phyloP scores from a whole-genome alignment of 1,139 yeast species.

The Debaryomycetaceae sp. region DNA sequence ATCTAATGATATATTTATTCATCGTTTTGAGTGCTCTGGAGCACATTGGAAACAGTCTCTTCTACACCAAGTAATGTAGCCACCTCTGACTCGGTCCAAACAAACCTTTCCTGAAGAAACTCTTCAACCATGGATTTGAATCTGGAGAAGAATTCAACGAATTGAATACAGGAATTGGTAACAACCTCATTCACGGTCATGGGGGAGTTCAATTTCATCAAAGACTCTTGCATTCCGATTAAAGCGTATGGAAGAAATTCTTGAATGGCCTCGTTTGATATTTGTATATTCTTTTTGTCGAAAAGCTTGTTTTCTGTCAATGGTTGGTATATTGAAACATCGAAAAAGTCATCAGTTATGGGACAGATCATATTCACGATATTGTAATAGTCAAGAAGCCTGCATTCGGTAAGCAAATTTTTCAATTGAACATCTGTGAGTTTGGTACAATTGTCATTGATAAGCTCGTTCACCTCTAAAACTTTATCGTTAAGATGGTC shows the following conservation, averaged over 20 bases:
- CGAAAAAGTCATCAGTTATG: constrained; percentile 52
- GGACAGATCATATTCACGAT: constrained; percentile 71
- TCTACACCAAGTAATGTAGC: constrained; percentile 66
- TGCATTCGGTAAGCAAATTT: constrained; percentile 45
- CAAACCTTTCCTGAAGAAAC: constrained; percentile 39
- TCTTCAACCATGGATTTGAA: constrained; percentile 38
- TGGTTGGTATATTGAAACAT: constrained; percentile 57
- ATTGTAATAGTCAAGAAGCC: constrained; percentile 55
- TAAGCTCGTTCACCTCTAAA: constrained; percentile 32
- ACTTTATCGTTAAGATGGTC: constrained; percentile 36
- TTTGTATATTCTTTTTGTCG: constrained; percentile 35
- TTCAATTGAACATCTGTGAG: constrained; percentile 42
- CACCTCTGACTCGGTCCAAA: constrained; percentile 57
- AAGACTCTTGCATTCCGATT: constrained; percentile 55
- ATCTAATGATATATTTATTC: neutral
- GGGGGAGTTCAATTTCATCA: constrained; percentile 63
- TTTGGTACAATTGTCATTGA: constrained; percentile 30
- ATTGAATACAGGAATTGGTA: constrained; percentile 43
- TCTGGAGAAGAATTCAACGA: constrained; percentile 51
- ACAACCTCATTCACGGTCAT: constrained; percentile 53
- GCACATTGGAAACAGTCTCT: constrained; percentile 9
- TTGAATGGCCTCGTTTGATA: constrained; percentile 43
- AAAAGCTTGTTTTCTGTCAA: constrained; percentile 62
- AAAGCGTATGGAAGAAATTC: constrained; percentile 57
- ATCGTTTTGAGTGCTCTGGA: neutral